Conservation (phyloP, 1,284 basidiomycete genomes). For the Puccinia polysora region DNA sequence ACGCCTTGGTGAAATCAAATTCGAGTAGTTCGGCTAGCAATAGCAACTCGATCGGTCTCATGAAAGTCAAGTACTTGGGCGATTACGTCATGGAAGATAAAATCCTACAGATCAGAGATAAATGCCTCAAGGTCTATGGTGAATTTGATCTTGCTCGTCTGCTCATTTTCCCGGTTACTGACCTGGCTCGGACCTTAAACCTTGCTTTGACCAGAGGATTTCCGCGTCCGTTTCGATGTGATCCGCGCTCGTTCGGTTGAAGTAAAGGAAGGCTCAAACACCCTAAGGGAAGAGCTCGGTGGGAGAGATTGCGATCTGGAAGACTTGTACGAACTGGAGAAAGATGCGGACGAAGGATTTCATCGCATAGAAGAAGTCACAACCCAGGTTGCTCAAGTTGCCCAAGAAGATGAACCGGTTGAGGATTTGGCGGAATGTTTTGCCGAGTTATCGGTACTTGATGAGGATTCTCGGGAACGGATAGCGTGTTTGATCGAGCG, state of each 20-base stretch:
- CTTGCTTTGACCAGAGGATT: conserved; percentile 12
- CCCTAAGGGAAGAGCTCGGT: conserved; percentile 13
- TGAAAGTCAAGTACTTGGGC: conserved; percentile 63
- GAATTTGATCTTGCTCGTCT: conserved; percentile 48
- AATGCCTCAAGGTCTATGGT: conserved; percentile 68
- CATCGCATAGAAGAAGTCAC: conserved; percentile 27
- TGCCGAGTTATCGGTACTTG: conserved; percentile 15
- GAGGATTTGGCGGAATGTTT: conserved; percentile 17
- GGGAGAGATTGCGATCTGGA: conserved; percentile 26
- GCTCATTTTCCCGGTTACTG: neutral
- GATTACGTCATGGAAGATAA: conserved; percentile 71
- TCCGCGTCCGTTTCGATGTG: conserved; percentile 16
- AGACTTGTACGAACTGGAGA: conserved; percentile 33
- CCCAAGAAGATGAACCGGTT: neutral
- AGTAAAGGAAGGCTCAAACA: conserved; percentile 26
- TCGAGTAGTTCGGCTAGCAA: neutral
- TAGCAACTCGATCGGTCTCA: neutral
- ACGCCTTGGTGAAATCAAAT: conserved; percentile 10
- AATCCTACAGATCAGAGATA: conserved; percentile 72
- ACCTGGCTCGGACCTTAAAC: neutral
- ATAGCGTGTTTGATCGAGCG: conserved; percentile 35
- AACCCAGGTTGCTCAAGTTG: neutral
- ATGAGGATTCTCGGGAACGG: conserved; percentile 35
- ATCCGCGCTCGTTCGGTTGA: conserved; percentile 11
- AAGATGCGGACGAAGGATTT: conserved; percentile 41